Base-by-base conservation (phyloP, 2,329 filamentous ascomycete genomes). In the Paecilomyces fulvus region DNA sequence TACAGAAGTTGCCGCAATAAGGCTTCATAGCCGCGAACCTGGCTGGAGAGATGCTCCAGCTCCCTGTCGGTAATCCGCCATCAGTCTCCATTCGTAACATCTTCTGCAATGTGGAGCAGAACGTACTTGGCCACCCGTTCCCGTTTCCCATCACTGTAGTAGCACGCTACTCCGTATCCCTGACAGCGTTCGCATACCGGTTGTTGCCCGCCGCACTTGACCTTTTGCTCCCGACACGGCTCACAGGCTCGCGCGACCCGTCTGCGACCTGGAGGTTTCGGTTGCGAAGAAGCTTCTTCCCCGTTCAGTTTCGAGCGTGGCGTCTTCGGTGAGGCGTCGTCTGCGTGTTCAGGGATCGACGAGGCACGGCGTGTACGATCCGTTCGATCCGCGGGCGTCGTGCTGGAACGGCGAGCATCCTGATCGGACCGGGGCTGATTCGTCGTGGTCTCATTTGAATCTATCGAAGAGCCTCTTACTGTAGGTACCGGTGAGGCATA, bases 161-260 rank as follows among this genome's bases (percentile, higher is more conserved):
- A 72, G 63, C 75, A 77, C 3, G 57, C 58, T 37, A 73, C 67
- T 8, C 70, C 70, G 25, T 70, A 64, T 58, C 77, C 74, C 62
- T 72, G 67, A 58, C 75, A 77, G 52, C 75, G 69, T 55, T 72
- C 65, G 56, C 75, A 77, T 30, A 65, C 64, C 30, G 75, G 75
- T 46, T 69, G 71, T 62, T 76, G 72, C 6, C 75, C 75, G 59
- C 69, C 74, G 64, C 75, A 77, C 65, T 77, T 77, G 55, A 73
- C 75, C 62, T 77, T 77, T 53, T 75, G 70, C 48, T 75, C 70
- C 10, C 75, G 73, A 59, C 75, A 77, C 54, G 72, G 73, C 60
- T 77, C 74, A 56, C 75, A 77, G 4, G 75, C 75, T 31, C 67
- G 68, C 56, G 69, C 70, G 46, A 71, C 69, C 30, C 70, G 68